A percentile compares a stretch with the other conserved stretches of the same genome.
phyloP scores from a whole-genome alignment of 1,284 basidiomycete genomes.

The Trametes pubescens region DNA sequence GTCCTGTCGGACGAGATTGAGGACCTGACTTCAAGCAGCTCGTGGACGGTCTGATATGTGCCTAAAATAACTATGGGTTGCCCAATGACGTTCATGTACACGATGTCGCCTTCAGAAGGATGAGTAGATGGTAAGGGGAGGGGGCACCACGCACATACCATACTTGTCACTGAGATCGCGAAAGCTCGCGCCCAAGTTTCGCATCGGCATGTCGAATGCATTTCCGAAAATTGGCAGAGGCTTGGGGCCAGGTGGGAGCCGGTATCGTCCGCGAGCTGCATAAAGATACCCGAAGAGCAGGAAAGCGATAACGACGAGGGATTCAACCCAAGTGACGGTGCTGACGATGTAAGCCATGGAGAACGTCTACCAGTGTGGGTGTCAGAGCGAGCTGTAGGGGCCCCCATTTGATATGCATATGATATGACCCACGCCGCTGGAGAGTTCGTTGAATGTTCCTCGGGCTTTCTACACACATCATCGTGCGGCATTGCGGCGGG shows the following conservation, averaged over 20 bases:
- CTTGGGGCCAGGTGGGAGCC: conserved; percentile 26
- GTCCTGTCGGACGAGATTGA: conserved; percentile 19
- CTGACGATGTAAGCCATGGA: neutral
- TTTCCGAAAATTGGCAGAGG: conserved; percentile 27
- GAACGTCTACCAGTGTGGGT: neutral
- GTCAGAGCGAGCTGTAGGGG: neutral
- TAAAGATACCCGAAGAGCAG: conserved; percentile 3
- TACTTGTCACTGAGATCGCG: conserved; percentile 20
- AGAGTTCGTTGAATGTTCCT: no score
- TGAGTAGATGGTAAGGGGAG: neutral
- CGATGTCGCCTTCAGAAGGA: conserved; percentile 16
- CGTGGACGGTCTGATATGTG: conserved; percentile 13
- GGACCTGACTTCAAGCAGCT: conserved; percentile 21
- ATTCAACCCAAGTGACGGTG: neutral
- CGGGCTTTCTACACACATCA: no score
- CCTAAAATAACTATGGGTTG: conserved; percentile 17
- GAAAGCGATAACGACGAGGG: conserved; percentile 3
- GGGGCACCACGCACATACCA: conserved; percentile 15
- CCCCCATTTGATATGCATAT: neutral
- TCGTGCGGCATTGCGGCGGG: no score
- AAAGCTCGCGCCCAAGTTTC: conserved; percentile 18
- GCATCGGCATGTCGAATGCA: conserved; percentile 23
- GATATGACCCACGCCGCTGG: neutral
- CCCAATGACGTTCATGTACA: conserved; percentile 25
- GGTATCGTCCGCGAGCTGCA: neutral